Base-by-base conservation (phyloP, 352 stramenopile species). In the Phytophthora cactorum region DNA sequence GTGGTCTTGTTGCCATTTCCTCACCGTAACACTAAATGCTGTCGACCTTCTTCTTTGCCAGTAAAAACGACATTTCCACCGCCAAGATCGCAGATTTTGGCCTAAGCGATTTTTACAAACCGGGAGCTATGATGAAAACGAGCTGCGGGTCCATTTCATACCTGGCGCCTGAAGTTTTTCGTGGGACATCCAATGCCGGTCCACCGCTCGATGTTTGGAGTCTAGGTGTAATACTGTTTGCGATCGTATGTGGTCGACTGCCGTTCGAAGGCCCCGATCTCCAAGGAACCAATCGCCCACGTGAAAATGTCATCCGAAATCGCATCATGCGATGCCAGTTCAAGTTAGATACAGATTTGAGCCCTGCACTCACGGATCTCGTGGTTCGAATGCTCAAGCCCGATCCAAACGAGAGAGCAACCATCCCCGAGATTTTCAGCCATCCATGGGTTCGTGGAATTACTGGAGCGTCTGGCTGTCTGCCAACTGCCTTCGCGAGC, bases 181-280 rank as follows among this genome's bases (percentile, higher is more conserved):
- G 79, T 53, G 86, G 83, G n/a, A 92, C 84, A 51, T 92, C 84
- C 5, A 93, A 92, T 52, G 86, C 83, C 12, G 87, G 88, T 0
- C 90, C 90, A 7, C 92, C 92, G 27, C 79, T 98, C 17, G 92
- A 97, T 75, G 84, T 97, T 12, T 98, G 92, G 92, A 95, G 88
- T 77, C 69, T 96, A 39, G 90, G 90, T 52, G 83, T 97, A 22
- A 96, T 97, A 57, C 61, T 96, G 17, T 97, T 95, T 68, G 88
- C 88, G 11, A 84, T 95, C 45, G 74, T 97, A 31, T 96, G 86
- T 66, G 88, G 89, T 28, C 75, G 88, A 39, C 52, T 96, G 8
- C 89, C 89, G 1, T 97, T 97, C 45, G 89, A 97, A 78, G 88
- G 88, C 2, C 77, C 68, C 15, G 86, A 95, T 66, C 73, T 97